Conservation (phyloP, 2,329 filamentous ascomycete species). For the Ceratocystis huliohia region DNA sequence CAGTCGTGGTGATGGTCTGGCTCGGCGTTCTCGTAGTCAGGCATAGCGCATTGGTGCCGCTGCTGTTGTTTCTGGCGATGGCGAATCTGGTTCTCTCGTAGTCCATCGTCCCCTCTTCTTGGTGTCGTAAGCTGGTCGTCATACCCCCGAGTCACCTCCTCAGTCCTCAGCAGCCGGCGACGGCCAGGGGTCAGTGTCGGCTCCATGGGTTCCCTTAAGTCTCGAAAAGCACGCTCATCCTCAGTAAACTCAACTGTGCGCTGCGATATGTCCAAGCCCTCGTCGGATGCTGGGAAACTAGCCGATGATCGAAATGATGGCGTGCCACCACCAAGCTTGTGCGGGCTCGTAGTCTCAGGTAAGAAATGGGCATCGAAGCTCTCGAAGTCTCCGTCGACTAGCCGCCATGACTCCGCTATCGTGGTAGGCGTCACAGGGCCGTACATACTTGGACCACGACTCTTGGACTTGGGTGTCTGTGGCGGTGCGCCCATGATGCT, state of each 20-base stretch:
- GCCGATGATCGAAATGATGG: conserved; percentile 32
- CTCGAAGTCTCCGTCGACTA: conserved; percentile 49
- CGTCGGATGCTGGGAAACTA: conserved; percentile 38
- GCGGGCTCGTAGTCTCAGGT: not conserved
- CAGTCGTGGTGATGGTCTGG: not conserved
- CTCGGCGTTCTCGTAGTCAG: conserved; percentile 6
- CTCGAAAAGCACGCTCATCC: conserved; percentile 26
- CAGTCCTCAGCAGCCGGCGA: conserved; percentile 18
- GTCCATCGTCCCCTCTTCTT: not conserved
- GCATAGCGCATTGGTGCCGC: not conserved
- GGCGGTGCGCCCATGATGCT: not conserved
- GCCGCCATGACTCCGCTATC: conserved; percentile 45
- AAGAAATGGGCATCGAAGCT: conserved; percentile 40
- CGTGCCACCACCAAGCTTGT: conserved; percentile 33
- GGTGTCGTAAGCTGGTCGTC: not conserved
- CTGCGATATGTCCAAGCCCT: conserved; percentile 33
- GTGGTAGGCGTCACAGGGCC: conserved; percentile 26
- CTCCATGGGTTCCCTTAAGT: conserved; percentile 24
- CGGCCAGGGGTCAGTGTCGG: conserved; percentile 23
- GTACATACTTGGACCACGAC: not conserved
- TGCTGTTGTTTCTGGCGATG: not conserved
- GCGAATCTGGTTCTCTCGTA: not conserved
- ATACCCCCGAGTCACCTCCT: not conserved
- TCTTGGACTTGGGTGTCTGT: not conserved
- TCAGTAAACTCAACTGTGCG: conserved; percentile 20